Base-by-base conservation (phyloP, 2,329 filamentous ascomycete genomes). In the Plectosphaerella sp. region DNA sequence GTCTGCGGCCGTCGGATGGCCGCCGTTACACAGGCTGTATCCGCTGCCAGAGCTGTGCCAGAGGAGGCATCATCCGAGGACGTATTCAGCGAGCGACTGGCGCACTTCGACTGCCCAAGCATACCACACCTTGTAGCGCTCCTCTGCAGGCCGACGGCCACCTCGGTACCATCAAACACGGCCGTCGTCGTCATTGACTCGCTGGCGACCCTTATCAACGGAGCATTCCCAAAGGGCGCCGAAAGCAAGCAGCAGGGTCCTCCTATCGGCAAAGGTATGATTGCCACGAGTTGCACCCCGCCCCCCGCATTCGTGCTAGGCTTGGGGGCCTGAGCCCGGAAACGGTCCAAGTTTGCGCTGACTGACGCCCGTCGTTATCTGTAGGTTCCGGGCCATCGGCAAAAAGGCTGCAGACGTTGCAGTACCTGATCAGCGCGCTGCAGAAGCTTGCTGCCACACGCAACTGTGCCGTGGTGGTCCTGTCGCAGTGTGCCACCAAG, bases 401-500 rank as follows among this genome's bases (percentile, higher is more conserved):
- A 10, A 76, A 74, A 58, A 70, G 79, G 37, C 64, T 77, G 12
- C 79, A 78, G 62, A 75, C 74, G 50, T 69, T 86, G 7, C 80
- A 85, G 60, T 76, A 75, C 52, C 77, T 96, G 25, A 82, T 90
- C 54, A 84, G 81, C 52, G 82, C 86, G 4, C 71, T 97, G 11
- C 82, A 87, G 55, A 92, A 87, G 61, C 77, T 96, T 11, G 90
- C 92, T 5, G 84, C 87, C 11, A 80, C 86, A 28, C 80, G 83
- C 57, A 80, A 89, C 61, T 76, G 92, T 49, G 88, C 90, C 22
- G 76, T 96, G 42, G 74, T 96, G 3, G 67, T 94, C 18, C 77
- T 91, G 47, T 91, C 86, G 37, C 91, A 95, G 64, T 90, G 88
- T 54, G 87, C 86, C 42, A 95, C 90, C n/a, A 88, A 86, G 58